Evolutionary conservation across 164 flowering plant genomes (phyloP), one percentile per base, ranked within the genome.

Genomic region (Euptelea pleiosperma): DNA sequence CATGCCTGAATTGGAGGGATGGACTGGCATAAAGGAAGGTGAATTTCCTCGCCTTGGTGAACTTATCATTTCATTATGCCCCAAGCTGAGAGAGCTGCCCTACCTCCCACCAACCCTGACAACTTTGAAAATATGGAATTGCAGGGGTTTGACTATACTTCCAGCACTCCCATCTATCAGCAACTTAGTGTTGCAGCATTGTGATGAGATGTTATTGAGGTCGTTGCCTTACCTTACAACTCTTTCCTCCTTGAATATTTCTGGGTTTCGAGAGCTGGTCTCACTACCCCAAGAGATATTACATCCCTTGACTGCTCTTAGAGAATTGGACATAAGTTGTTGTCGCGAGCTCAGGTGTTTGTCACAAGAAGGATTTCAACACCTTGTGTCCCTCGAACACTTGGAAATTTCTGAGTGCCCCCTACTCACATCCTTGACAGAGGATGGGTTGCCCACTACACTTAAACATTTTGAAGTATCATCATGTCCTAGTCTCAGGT

Each of bases 161-260:
- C 54, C 53, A n/a, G 35, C 34, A 10, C 45, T 48, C 3, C 46
- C 63, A 24, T 48, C 25, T 5, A 53, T 60, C n/a, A 8, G 8
- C 8, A 30, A 48, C 10, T 16, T 60, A n/a, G 55, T 15, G 15
- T 35, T 60, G 34, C 21, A 40, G 50, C 36, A 39, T 36, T 35
- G 36, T n/a, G 25, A 26, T 28, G 35, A 48, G 36, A 26, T 6
- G 22, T 4, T 49, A 26, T 29, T 60, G 10, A 12, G 24, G 14
- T 25, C 29, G 7, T n/a, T 60, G 25, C 45, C 46, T 48, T 21
- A 34, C 2, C 45, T 49, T 24, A 16, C 35, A 16, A 48, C 45
- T 26, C 63, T 60, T 39, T 36, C 55, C 8, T 48, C 42, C 8
- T 18, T 60, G 51, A 19, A 29, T 22, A 36, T 58, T 44, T 46